These are phyloP conservation scores for Aphanomyces invadans DNA, from an alignment of 352 stramenopile genomes.

Conservation along the genomic window DNA sequence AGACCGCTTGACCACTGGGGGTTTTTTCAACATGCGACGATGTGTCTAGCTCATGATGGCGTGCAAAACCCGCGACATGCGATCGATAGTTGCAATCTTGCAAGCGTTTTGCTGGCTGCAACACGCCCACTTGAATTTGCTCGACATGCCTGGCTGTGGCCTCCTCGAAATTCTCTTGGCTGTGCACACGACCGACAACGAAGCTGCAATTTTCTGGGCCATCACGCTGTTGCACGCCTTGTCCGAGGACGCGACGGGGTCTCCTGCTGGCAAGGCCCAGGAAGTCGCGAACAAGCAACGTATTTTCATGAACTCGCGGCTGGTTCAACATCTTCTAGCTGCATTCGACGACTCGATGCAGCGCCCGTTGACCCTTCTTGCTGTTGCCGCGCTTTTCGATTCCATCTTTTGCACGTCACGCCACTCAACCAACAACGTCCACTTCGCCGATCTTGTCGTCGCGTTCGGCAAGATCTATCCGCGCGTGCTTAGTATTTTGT, in stretches of 20 bases:
- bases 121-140: not conserved
- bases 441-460: constrained; percentile 55
- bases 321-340: not conserved
- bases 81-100: constrained; percentile 13
- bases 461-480: constrained; percentile 31
- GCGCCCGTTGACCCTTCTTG: constrained; percentile 1
- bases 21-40: not conserved
- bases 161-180: constrained; percentile 13
- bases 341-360: constrained; percentile 11
- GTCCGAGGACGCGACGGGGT: constrained; percentile 7
- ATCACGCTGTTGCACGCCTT: constrained; percentile 19
- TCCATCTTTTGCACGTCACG: constrained; percentile 55
- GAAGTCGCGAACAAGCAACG: constrained; percentile 17
- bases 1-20: not conserved
- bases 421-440: constrained; percentile 57
- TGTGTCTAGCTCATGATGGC: constrained; percentile 18
- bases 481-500: constrained; percentile 40
- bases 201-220: constrained; percentile 13
- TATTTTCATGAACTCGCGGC: constrained; percentile 20
- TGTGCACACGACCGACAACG: constrained; percentile 16
- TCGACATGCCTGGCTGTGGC: constrained; percentile 13
- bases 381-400: constrained; percentile 8
- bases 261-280: not conserved
- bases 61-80: constrained; percentile 11
- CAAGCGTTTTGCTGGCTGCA: constrained; percentile 23